Percentiles rank a stretch among this genome's conserved stretches.
phyloP scores from a whole-genome alignment of 1,284 basidiomycete genomes.

The Takashimella koratensis region DNA sequence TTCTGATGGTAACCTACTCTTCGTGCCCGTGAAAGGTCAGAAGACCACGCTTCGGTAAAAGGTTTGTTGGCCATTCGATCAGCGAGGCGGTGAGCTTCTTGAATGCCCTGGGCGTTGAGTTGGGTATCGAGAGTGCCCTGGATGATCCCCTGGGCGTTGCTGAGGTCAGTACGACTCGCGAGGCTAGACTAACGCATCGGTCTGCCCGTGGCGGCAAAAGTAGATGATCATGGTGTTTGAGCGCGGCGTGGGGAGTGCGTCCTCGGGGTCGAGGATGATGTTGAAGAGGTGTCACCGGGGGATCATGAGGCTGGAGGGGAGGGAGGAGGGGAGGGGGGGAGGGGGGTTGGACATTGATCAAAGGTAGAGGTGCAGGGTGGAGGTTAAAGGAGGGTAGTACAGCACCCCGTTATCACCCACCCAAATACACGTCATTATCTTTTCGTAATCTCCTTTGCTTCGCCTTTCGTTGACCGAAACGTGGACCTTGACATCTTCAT shows the following conservation, averaged over 20 bases:
- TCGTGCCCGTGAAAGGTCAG: constrained; percentile 33
- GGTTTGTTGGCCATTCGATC: constrained; percentile 19
- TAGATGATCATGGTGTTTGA: constrained; percentile 40
- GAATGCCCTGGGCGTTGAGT: constrained; percentile 40
- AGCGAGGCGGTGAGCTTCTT: constrained; percentile 28
- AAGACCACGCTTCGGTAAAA: constrained; percentile 29
- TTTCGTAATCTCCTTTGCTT: neutral
- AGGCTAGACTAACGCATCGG: constrained; percentile 37
- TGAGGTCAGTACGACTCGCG: constrained; percentile 9
- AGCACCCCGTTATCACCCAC: neutral
- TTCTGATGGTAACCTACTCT: constrained; percentile 27
- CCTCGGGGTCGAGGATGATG: constrained; percentile 20
- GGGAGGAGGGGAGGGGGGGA: neutral
- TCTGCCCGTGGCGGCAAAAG: constrained; percentile 44
- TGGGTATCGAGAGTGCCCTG: constrained; percentile 46
- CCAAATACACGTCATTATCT: neutral
- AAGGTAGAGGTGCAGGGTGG: no score
- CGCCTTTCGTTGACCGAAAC: neutral
- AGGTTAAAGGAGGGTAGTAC: neutral
- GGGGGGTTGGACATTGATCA: neutral
- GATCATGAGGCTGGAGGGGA: no score
- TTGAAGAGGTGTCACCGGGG: neutral
- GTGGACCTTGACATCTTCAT: neutral
- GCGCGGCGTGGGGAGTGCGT: constrained; percentile 41
- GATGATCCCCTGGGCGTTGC: constrained; percentile 42